A percentile compares a stretch with the other conserved stretches of the same genome.
Evolutionary conservation across 2,329 filamentous ascomycete genomes (phyloP).

Genomic region (Aspergillus pseudoglaucus): DNA sequence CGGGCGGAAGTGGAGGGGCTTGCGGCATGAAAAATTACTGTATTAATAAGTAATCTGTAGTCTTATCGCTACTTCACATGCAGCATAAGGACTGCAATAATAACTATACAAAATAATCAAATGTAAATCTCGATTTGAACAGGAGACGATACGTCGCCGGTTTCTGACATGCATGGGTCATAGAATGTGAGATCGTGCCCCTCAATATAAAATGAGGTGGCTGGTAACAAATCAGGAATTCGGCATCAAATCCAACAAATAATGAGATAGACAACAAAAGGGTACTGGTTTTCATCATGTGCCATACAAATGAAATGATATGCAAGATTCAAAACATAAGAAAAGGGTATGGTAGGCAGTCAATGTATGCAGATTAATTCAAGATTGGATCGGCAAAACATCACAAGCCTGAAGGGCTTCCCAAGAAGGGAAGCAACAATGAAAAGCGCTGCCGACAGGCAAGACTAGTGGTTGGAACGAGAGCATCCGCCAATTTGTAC

Average conservation of each 20-base stretch:
- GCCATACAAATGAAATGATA: conserved; percentile 7
- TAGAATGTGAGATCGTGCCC: background rate
- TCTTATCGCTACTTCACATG: background rate
- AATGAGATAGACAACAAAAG: background rate
- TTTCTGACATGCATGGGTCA: background rate
- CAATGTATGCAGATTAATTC: background rate
- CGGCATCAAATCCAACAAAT: background rate
- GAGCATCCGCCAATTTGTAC: conserved; percentile 6
- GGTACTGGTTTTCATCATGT: background rate
- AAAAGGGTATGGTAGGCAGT: conserved; percentile 11
- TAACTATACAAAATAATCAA: background rate
- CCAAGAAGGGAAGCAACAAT: background rate
- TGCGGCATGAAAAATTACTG: background rate
- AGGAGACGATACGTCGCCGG: background rate
- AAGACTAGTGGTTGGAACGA: background rate
- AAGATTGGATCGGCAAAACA: background rate
- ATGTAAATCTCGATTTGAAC: background rate
- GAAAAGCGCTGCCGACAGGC: background rate
- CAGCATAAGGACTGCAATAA: background rate
- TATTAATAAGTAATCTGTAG: background rate
- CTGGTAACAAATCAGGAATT: background rate
- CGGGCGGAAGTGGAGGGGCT: background rate
- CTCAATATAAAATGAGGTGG: background rate
- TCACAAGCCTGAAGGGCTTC: background rate
- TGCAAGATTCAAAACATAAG: conserved; percentile 5